Evolutionary conservation across 2,329 filamentous ascomycete genomes (phyloP).

Genomic region (Cytospora piceicola): DNA sequence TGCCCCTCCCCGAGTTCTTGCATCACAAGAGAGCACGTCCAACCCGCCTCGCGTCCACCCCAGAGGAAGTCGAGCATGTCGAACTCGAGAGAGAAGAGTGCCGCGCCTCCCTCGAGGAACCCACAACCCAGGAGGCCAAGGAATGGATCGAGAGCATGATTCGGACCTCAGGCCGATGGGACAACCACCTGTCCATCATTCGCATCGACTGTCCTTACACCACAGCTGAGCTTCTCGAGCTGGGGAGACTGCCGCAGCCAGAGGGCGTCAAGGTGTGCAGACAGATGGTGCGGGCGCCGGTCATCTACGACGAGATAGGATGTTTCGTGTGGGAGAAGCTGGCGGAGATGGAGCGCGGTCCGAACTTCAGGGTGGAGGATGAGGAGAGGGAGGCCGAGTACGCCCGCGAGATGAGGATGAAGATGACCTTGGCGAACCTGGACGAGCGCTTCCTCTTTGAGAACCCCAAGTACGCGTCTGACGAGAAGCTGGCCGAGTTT

Average conservation of each 20-base stretch:
- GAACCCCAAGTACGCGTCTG: neutral
- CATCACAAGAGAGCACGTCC: constrained; percentile 6
- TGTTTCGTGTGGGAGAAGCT: constrained; percentile 33
- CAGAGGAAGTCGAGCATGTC: constrained; percentile 12
- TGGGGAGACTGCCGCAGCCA: constrained; percentile 30
- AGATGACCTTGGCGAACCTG: constrained; percentile 3
- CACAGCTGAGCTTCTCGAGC: constrained; percentile 30
- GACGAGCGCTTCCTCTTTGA: constrained; percentile 23
- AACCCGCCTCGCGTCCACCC: constrained; percentile 9
- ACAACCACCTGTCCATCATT: constrained; percentile 28
- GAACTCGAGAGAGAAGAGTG: neutral
- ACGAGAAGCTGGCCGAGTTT: constrained; percentile 2
- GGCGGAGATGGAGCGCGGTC: constrained; percentile 15
- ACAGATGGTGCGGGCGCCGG: constrained; percentile 34
- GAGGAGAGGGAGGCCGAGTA: constrained; percentile 18
- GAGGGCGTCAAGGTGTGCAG: constrained; percentile 32
- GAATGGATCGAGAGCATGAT: constrained; percentile 32
- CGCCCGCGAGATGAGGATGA: neutral
- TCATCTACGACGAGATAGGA: constrained; percentile 35
- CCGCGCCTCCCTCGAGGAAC: constrained; percentile 25
- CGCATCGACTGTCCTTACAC: constrained; percentile 32
- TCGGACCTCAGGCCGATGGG: constrained; percentile 28
- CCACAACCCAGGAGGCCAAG: constrained; percentile 31
- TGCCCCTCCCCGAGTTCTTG: constrained; percentile 17
- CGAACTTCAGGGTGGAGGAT: constrained; percentile 1